Evolutionary conservation across 805 yeast genomes (phyloP), one percentile per base, ranked within the genome.

Genomic region (Metschnikowia kofuensis): DNA sequence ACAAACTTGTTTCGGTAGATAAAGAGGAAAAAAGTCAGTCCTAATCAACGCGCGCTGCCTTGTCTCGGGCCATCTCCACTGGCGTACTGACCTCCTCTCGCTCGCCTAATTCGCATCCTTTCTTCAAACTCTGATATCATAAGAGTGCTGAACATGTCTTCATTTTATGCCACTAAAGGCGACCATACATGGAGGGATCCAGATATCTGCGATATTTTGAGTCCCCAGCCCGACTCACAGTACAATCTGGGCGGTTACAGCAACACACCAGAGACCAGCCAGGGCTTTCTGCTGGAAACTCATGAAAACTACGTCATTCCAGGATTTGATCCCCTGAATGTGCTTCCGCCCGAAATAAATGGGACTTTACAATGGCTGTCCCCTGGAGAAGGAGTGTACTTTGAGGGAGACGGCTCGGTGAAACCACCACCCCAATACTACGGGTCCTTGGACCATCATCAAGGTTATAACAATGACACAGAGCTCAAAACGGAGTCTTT

Each of bases 191-290:
- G 46, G 37, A 21, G 28, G 38, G 28, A 47, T 34, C 48, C 42
- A 2, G 51, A 48, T 13, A 48, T 48, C 16, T 49, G 52, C 38
- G 52, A 49, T 21, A 40, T 49, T 21, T 46, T 40, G 12, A 37
- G 43, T 34, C 45, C 45, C 4, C 39, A 16, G 16, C 30, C 31
- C 16, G 30, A 34, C 9, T 15, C 39, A 12, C 41, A 34, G 34
- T 44, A 44, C 7, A 38, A 29, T 12, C 6, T 31, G 15, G 41
- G 30, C 26, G 36, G 21, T n/a, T 39, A 34, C 14, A 39, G 15
- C 41, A 29, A 14, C 9, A 12, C 10, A 6, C 39, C 32, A 9
- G 39, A 35, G 29, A 32, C 30, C 7, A 41, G 38, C 38, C 38
- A 34, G 12, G 38, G 29, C 8, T n/a, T n/a, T 26, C 11, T 9